Base-by-base conservation (phyloP, 2,329 filamentous ascomycete species). In the Diaporthe velutina region DNA sequence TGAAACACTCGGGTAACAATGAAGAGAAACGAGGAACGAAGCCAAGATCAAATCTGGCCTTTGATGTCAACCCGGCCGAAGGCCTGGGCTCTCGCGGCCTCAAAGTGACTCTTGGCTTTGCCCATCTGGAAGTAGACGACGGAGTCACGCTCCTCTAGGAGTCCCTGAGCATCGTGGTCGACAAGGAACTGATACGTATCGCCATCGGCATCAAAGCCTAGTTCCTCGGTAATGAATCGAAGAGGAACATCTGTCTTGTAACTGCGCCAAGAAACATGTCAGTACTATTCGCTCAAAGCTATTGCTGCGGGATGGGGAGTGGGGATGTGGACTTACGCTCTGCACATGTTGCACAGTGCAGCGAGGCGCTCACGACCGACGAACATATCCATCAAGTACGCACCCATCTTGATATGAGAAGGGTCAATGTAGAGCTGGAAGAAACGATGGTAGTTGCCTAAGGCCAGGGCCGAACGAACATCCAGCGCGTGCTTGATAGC, bases 381-480 rank as follows among this genome's bases (percentile, higher is more conserved):
- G 87, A 99, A 98, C 95, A 98, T 98, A 87, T 99, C 97, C 94
- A 99, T 98, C 70, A 99, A 90, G 85, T 98, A 98, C 79, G 94
- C 95, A 76, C 97, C 96, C 96, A 99, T 98, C 54, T 74, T 71
- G 70, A 72, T 72, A 81, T 98, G 97, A 68, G 95, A 96, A 33
- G 96, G 96, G 83, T 96, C 93, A 79, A 97, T 91, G 84, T 98
- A 99, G 58, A 99, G 91, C 86, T 95, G 94, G 90, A 99, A 98
- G 85, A 99, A 98, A 83, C 92, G 96, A 86, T 99, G 96, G 84
- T 98, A 98, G 86, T 98, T 98, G 80, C 96, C 96, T 83, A 97
- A 88, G 70, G 97, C 96, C 81, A 98, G 87, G 66, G 97, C 94
- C 71, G 96, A 98, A 80, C 97, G 95, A 77, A 98, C 95, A 79